phyloP scores from a whole-genome alignment of 2,329 filamentous ascomycete genomes.

The Penicillium sp. region DNA sequence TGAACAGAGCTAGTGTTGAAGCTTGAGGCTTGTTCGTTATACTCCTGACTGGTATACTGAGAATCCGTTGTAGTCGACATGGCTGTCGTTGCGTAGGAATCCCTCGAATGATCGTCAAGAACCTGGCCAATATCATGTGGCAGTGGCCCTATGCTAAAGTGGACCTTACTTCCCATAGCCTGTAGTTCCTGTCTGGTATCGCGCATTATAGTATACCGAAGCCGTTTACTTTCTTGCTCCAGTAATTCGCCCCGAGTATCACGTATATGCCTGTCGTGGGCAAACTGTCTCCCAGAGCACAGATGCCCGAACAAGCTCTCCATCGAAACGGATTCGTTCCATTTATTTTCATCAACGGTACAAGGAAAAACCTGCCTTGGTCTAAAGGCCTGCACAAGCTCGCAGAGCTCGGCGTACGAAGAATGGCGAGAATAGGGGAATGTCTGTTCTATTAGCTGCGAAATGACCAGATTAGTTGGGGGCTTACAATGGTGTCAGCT shows the following conservation, averaged over 20 bases:
- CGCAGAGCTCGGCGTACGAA: slow-evolving; percentile 73
- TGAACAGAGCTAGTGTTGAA: background rate
- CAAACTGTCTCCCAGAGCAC: slow-evolving; percentile 60
- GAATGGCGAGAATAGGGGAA: slow-evolving; percentile 92
- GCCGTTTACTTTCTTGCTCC: slow-evolving; percentile 15
- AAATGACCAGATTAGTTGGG: background rate
- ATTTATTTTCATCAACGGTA: slow-evolving; percentile 62
- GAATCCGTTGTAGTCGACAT: background rate
- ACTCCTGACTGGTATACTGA: background rate
- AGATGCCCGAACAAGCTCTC: slow-evolving; percentile 65
- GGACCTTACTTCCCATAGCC: slow-evolving; percentile 11
- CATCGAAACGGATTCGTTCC: slow-evolving; percentile 64
- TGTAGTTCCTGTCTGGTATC: slow-evolving; percentile 10
- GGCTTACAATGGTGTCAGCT: background rate
- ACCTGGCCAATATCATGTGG: slow-evolving; percentile 6
- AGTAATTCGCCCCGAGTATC: slow-evolving; percentile 21
- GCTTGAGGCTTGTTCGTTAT: background rate
- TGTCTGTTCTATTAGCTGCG: slow-evolving; percentile 27
- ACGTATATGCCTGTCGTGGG: slow-evolving; percentile 62
- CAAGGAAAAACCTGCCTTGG: slow-evolving; percentile 80
- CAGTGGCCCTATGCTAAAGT: slow-evolving; percentile 12
- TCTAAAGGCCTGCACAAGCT: slow-evolving; percentile 63
- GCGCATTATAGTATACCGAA: slow-evolving; percentile 12
- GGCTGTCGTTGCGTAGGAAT: slow-evolving; percentile 1
- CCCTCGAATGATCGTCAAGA: slow-evolving; percentile 3